A percentile compares a stretch with the other conserved stretches of the same genome.
These are phyloP conservation scores for Albophoma yamanashiensis DNA, from an alignment of 2,329 filamentous ascomycete species.

Conservation along the genomic window DNA sequence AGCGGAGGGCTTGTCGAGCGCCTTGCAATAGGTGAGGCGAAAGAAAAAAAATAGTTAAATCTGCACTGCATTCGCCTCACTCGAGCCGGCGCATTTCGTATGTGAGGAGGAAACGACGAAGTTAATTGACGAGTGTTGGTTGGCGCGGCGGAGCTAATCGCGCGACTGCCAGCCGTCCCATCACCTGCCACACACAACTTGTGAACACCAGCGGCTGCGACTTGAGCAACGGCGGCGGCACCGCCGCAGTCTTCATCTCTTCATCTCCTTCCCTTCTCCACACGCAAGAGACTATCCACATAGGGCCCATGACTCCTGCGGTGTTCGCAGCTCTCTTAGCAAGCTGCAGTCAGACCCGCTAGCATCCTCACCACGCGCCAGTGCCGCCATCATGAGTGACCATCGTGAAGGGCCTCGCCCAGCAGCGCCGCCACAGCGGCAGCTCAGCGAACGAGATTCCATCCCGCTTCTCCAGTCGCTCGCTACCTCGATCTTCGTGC, in stretches of 20 bases:
- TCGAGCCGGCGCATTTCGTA: no score
- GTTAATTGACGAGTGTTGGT: no score
- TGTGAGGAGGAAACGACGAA: no score
- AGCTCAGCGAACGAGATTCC: background rate
- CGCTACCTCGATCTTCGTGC: conserved; percentile 22
- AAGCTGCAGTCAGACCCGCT: background rate
- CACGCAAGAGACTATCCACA: background rate
- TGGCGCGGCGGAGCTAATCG: no score
- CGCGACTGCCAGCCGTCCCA: no score
- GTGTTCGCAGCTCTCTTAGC: background rate
- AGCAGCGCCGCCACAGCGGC: background rate
- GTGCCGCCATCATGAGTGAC: background rate
- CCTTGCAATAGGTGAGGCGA: no score
- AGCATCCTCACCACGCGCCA: background rate
- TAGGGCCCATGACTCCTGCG: background rate
- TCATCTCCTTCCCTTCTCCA: background rate
- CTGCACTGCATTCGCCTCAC: no score
- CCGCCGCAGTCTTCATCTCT: background rate
- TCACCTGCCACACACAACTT: no score
- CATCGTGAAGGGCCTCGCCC: background rate
- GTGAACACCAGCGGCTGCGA: background rate
- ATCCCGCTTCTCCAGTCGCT: conserved; percentile 12
- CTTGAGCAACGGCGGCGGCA: background rate
- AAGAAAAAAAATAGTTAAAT: no score
- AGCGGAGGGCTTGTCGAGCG: no score